A percentile compares a stretch with the other conserved stretches of the same genome.
Conservation (phyloP, 495 filamentous ascomycete species). For the Aspergillus egyptiacus region DNA sequence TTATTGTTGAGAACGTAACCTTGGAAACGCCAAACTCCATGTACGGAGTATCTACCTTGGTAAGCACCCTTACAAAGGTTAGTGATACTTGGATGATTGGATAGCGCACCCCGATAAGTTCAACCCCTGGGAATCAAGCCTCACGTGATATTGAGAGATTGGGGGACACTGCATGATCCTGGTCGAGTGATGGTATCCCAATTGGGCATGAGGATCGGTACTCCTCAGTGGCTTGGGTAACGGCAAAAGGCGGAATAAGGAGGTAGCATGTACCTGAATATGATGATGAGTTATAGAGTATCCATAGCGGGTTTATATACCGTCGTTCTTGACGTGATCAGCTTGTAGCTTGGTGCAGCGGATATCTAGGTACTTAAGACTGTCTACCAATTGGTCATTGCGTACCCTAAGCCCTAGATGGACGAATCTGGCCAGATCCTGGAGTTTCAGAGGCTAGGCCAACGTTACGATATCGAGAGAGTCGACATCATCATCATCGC, state of each 20-base stretch:
- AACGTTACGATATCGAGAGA: background rate
- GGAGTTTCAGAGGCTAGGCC: conserved; percentile 15
- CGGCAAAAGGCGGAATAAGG: background rate
- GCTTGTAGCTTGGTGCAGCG: background rate
- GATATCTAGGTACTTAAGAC: too few relatives aligned
- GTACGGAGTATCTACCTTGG: too few relatives aligned
- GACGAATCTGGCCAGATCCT: conserved; percentile 17
- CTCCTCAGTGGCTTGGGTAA: background rate
- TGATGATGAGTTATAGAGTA: too few relatives aligned
- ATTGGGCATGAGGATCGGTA: conserved; percentile 3
- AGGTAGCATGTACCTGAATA: background rate
- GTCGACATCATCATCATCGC: conserved; percentile 19
- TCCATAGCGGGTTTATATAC: too few relatives aligned
- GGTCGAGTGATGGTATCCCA: background rate
- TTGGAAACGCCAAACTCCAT: too few relatives aligned
- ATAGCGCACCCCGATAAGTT: background rate
- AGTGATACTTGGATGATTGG: background rate
- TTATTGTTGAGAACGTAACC: too few relatives aligned
- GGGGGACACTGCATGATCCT: conserved; percentile 6
- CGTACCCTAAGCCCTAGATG: conserved; percentile 24
- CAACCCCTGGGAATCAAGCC: background rate
- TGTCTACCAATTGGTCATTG: background rate
- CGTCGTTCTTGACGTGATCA: too few relatives aligned
- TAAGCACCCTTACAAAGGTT: too few relatives aligned
- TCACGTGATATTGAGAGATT: background rate